Base-by-base conservation (phyloP, 2,329 filamentous ascomycete genomes). In the Amauroascus niger region DNA sequence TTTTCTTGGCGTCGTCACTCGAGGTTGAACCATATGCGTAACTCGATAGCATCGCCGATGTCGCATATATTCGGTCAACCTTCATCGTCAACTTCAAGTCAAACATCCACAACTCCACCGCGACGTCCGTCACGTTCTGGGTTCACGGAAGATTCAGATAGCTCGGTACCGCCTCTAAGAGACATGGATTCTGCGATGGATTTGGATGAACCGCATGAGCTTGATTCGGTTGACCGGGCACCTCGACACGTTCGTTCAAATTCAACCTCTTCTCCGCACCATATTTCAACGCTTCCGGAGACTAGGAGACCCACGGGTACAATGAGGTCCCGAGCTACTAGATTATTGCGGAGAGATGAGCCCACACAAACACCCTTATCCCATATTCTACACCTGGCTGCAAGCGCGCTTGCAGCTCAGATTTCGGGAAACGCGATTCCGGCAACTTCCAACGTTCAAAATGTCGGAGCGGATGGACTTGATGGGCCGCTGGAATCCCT, bases 401-500 rank as follows among this genome's bases (percentile, higher is more conserved):
- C 81, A 13, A 78, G 80, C 37, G 79, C 80, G 11, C 83, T 82
- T 35, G 81, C 81, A 50, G 79, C 80, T 44, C 81, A 82, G 53
- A 71, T 84, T 35, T 82, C 82, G 58, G 81, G 81, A n/a, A 76
- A 77, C 35, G 73, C 79, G 58, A 75, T 77, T 44, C 75, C 77
- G 54, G 74, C 76, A 2, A 69, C 80, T 45, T 74, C 78, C 24
- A 77, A 80, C 59, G 75, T 79, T 13, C 74, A 79, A 54, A 74
- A 74, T 53, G 64, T 79, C 45, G 76, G 76, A 2, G 74, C 74
- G 32, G 76, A 78, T 55, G 77, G 76, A 13, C 72, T 82, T 49
- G 80, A 83, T 58, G 80, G 79, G 53, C 81, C 79, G 37, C 76
- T 84, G 53, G 79, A 83, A 58, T 79, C 77, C 53, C 82, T 84